phyloP scores from a whole-genome alignment of 176 grass and related monocot genomes.

The Pharus latifolius region DNA sequence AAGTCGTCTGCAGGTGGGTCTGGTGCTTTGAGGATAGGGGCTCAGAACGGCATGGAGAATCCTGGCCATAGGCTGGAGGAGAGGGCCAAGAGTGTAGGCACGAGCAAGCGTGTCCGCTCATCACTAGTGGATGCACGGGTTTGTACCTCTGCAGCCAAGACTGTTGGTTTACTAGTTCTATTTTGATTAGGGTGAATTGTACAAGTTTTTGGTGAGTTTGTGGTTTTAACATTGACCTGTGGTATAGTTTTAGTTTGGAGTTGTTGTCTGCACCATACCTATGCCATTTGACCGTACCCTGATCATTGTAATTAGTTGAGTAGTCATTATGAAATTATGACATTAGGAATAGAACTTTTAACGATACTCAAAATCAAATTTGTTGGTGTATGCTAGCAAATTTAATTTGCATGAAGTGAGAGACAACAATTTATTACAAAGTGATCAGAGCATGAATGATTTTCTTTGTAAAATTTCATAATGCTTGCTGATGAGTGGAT shows the following conservation, averaged over 20 bases:
- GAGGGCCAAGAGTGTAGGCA: constrained; percentile 44
- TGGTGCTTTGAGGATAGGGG: constrained; percentile 32
- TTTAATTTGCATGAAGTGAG: neutral
- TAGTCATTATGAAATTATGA: neutral
- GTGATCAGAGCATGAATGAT: neutral
- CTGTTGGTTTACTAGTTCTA: no score
- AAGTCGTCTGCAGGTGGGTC: constrained; percentile 20
- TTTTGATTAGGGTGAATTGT: no score
- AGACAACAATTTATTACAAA: neutral
- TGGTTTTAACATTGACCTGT: no score
- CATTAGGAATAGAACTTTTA: neutral
- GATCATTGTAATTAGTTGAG: neutral
- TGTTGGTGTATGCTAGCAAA: neutral
- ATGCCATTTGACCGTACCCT: no score
- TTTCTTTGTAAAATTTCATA: no score
- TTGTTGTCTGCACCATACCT: no score
- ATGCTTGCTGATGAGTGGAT: no score
- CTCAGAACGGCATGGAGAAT: constrained; percentile 29
- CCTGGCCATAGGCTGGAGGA: constrained; percentile 40
- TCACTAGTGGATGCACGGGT: constrained; percentile 68
- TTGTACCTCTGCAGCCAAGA: constrained; percentile 11
- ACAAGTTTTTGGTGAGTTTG: no score
- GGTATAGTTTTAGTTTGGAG: no score
- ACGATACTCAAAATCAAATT: neutral
- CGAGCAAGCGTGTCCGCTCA: constrained; percentile 63